Base-by-base conservation (phyloP, 768 basidiomycete species). In the Phylloporus arenicola region DNA sequence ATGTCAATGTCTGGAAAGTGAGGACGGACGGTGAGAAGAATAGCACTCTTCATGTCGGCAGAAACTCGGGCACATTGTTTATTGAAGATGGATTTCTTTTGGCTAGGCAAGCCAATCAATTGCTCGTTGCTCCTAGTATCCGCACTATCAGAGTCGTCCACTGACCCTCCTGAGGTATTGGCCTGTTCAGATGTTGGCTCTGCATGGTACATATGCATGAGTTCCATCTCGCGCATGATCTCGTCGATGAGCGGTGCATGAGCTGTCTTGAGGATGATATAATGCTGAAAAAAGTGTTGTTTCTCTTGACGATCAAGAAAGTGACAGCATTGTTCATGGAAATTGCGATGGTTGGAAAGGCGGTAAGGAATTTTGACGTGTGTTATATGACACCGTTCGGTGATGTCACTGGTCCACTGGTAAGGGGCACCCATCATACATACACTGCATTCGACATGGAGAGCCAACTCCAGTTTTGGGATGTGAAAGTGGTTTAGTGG, bases 401-500 rank as follows among this genome's bases (percentile, higher is more conserved):
- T 57, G 11, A 57, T 47, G 7, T 57, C 27, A 12, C 55, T 57
- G 4, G 20, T 57, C 47, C 50, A 57, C 3, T 65, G n/a, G n/a
- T n/a, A n/a, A n/a, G n/a, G n/a, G n/a, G n/a, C n/a, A n/a, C n/a
- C n/a, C n/a, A n/a, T n/a, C 1, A 27, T 33, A 3, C 44, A 41
- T 16, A 69, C 69, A 45, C 60, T 70, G 1, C 45, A 17, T 3
- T 51, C 38, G 20, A 47, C 58, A 10, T 45, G 17, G 6, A 60
- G 57, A 0, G 50, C 52, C 3, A 48, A 14, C 13, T 74, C 67
- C 9, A 73, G 60, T 10, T 56, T 55, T 1, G 33, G 49, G n/a
- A 55, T 55, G 4, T 22, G 27, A 7, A 57, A 55, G n/a, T 54
- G 48, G 7, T 44, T 6, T 0, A 54, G 19, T 3, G 42, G 53